Base-by-base conservation (phyloP, 345 rosid genomes). In the Dimocarpus longan region DNA sequence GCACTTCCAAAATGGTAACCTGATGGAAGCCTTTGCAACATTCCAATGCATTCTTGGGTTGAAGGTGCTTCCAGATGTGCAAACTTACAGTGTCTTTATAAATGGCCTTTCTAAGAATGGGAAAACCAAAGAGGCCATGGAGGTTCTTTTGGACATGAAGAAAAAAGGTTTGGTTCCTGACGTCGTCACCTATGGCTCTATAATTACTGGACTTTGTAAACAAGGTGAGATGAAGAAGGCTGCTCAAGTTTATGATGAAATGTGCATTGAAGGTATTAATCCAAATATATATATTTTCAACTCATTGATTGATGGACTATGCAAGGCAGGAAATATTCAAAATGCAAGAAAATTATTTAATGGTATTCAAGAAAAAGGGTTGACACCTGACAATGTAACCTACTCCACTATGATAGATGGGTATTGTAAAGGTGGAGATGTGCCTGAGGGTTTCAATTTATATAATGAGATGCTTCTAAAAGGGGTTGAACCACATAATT, bases 201-300 rank as follows among this genome's bases (percentile, higher is more conserved):
- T 80, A 18, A 80, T 85, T 67, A 68, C 71, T 26, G 88, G 86
- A 48, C 78, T 85, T 32, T 83, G 82, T 79, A 75, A 80, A 76
- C 81, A 81, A 15, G 54, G 48, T 44, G 80, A 76, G 68, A 67
- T 83, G 65, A 79, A 78, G 50, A 81, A 78, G 66, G 88, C 86
- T 52, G 56, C 37, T 64, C 69, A 19, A 52, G 77, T 63, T 60
- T 6, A 78, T 52, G 65, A 63, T 37, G 82, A 78, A 75, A 85
- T 85, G 84, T 13, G 28, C 15, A 48, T 57, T 48, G 78, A 54
- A 62, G 84, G 82, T 57, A 18, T 85, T 40, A 76, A 80, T 69
- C 81, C 84, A 54, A 80, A 85, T 68, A 67, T 78, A 15, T 82
- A 44, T 78, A 82, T 78, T 15, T 79, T 75, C 39, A 81, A 84